Evolutionary conservation across 305 asterid species (phyloP).

Genomic region (Solanum aculeatissimum): DNA sequence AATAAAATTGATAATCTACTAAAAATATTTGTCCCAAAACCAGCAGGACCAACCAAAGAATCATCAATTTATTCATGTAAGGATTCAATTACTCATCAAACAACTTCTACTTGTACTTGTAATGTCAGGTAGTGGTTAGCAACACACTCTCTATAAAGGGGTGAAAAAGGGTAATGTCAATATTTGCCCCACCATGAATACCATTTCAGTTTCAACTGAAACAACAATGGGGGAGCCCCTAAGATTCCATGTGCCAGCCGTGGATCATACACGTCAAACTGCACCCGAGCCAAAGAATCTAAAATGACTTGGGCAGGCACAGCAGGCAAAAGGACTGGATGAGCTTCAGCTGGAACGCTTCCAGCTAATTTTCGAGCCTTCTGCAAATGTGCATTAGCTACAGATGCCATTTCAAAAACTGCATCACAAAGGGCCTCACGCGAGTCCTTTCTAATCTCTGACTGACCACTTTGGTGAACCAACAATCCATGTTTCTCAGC

Average conservation of each 20-base stretch:
- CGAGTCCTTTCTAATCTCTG: constrained; percentile 43
- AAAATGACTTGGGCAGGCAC: constrained; percentile 64
- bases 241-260: constrained; percentile 49
- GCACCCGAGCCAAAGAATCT: constrained; percentile 54
- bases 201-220: constrained; percentile 82
- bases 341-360: constrained; percentile 69
- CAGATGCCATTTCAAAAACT: constrained; percentile 87
- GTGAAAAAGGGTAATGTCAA: constrained; percentile 14
- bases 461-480: constrained; percentile 35
- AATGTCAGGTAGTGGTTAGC: neutral
- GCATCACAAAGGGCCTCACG: constrained; percentile 53
- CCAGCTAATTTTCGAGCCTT: constrained; percentile 63
- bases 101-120: neutral
- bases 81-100: neutral
- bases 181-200: constrained; percentile 75
- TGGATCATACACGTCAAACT: constrained; percentile 80
- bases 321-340: constrained; percentile 62
- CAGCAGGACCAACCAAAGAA: neutral
- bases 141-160: neutral
- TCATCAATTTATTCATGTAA: neutral
- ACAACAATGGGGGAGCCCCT: constrained; percentile 70
- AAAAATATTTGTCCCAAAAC: neutral
- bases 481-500: constrained; percentile 72
- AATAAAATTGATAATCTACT: neutral
- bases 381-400: constrained; percentile 67